These are phyloP conservation scores for Wickerhamomyces sydowiorum DNA, from an alignment of 805 yeast genomes.

Conservation along the genomic window DNA sequence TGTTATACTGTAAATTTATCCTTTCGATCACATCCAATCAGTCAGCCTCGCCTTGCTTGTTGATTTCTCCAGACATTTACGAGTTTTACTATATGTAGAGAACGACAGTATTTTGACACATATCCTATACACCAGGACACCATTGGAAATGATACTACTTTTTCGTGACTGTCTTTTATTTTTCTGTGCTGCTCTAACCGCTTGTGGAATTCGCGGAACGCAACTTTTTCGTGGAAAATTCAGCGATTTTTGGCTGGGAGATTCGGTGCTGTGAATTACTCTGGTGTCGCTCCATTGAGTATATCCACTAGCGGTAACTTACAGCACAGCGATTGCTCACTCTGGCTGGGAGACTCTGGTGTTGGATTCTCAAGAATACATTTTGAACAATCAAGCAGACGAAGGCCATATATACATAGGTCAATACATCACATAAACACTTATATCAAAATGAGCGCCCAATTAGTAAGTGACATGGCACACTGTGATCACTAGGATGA, in stretches of 20 bases:
- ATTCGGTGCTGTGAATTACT: neutral
- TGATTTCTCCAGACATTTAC: too few relatives aligned
- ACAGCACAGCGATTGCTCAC: neutral
- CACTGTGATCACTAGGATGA: neutral
- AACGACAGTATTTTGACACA: too few relatives aligned
- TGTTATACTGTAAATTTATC: neutral
- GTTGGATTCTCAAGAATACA: conserved; percentile 1
- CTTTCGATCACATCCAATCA: too few relatives aligned
- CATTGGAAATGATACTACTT: too few relatives aligned
- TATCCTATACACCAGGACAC: too few relatives aligned
- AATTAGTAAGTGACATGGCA: conserved; percentile 21
- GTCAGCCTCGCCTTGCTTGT: too few relatives aligned
- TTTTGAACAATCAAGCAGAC: neutral
- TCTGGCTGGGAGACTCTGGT: neutral
- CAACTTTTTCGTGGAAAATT: neutral
- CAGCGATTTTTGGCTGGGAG: neutral
- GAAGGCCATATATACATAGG: conserved; percentile 2
- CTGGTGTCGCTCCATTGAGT: neutral
- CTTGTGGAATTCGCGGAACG: neutral
- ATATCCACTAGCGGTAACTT: neutral
- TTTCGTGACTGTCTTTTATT: neutral
- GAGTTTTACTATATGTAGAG: too few relatives aligned
- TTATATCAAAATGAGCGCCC: conserved; percentile 26
- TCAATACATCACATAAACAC: conserved; percentile 4
- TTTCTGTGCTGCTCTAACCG: neutral